phyloP scores from a whole-genome alignment of 441 rosid species.

The Syzygium syzygioides region DNA sequence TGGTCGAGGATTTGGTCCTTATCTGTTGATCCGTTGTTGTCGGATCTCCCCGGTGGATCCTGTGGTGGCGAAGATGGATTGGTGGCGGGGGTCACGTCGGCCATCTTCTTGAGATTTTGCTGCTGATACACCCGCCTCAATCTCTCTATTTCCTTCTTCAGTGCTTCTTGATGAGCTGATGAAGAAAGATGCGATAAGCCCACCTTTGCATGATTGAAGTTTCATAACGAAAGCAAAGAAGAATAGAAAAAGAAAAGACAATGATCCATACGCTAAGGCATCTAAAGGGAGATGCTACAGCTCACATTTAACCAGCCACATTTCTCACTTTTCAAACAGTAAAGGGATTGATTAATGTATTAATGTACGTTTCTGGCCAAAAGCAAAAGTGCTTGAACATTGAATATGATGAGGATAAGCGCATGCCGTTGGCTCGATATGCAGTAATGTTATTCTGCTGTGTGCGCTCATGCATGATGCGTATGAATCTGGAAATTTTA shows the following conservation, averaged over 20 bases:
- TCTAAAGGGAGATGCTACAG: background rate
- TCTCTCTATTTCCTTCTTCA: conserved; percentile 11
- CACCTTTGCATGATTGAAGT: background rate
- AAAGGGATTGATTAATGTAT: no score
- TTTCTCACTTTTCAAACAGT: background rate
- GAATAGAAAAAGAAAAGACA: background rate
- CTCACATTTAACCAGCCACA: background rate
- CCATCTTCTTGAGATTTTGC: background rate
- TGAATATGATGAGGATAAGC: background rate
- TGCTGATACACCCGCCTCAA: conserved; percentile 4
- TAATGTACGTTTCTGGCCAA: background rate
- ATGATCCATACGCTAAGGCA: background rate
- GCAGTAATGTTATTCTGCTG: background rate
- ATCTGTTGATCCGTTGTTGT: background rate
- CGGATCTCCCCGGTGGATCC: background rate
- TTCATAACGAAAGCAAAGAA: background rate
- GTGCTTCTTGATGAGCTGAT: conserved; percentile 15
- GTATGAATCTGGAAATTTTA: background rate
- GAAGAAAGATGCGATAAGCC: background rate
- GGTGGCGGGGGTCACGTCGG: background rate
- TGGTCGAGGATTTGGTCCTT: background rate
- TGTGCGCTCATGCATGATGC: background rate
- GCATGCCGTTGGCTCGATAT: background rate
- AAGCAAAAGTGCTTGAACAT: background rate
- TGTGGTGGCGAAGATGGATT: background rate